Conservation (phyloP, 106 monocot species). For the Ottelia alismoides region DNA sequence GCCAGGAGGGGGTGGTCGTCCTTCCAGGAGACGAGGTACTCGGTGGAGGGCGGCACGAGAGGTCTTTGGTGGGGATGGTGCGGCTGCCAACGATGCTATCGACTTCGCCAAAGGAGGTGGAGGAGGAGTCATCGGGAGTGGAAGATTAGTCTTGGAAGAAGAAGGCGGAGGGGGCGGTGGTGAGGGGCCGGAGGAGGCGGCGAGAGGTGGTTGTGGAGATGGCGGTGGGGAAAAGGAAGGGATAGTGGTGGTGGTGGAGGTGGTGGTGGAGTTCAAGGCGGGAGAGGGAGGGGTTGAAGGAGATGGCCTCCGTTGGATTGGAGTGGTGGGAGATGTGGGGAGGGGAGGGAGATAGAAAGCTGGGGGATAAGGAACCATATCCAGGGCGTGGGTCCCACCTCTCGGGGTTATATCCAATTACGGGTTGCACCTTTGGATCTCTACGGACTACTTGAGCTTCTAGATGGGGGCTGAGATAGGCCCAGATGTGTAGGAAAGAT, state of each 20-base stretch:
- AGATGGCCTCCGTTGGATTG: conserved; percentile 29
- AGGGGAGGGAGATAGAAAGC: too few species aligned
- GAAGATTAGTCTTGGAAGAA: conserved; percentile 51
- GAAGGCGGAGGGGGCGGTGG: conserved; percentile 9
- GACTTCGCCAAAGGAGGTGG: conserved; percentile 49
- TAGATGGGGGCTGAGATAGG: too few species aligned
- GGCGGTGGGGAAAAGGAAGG: neutral
- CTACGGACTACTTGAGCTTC: too few species aligned
- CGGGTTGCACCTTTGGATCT: too few species aligned
- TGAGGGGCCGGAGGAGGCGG: neutral
- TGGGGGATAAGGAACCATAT: too few species aligned
- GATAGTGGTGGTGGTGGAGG: neutral
- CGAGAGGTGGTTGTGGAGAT: neutral
- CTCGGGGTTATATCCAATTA: too few species aligned
- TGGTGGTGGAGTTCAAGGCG: conserved; percentile 18
- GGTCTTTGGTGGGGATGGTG: conserved; percentile 29
- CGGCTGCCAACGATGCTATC: conserved; percentile 61
- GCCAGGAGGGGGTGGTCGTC: conserved; percentile 78
- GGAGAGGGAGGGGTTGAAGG: conserved; percentile 27
- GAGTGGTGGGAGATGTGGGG: neutral
- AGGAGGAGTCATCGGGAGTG: neutral
- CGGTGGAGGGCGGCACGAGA: conserved; percentile 23
- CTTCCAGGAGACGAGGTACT: conserved; percentile 73
- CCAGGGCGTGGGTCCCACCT: too few species aligned
- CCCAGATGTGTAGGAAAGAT: too few species aligned